Evolutionary conservation across 352 stramenopile species (phyloP).

Genomic region (Globisporangium spiculum): DNA sequence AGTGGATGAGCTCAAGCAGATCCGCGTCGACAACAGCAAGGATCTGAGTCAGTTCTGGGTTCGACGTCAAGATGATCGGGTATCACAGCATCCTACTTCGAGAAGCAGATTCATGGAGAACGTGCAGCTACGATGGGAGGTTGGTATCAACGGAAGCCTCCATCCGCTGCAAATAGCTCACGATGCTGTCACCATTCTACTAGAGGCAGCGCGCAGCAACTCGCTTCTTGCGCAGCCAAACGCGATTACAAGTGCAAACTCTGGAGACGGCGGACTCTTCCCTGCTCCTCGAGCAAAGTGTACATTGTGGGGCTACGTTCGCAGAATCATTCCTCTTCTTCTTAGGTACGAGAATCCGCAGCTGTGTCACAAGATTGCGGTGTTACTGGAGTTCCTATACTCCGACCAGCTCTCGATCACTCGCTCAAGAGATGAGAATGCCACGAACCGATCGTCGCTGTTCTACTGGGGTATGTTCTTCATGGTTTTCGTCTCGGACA

Average conservation of each 20-base stretch:
- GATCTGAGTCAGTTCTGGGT: conserved; percentile 33
- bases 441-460: conserved; percentile 37
- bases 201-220: conserved; percentile 65
- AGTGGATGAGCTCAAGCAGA: conserved; percentile 55
- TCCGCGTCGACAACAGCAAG: conserved; percentile 23
- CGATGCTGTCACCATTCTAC: conserved; percentile 62
- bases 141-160: conserved; percentile 50
- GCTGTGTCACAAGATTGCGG: conserved; percentile 51
- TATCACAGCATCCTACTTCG: conserved; percentile 25
- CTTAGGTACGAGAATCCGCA: conserved; percentile 39
- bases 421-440: conserved; percentile 27
- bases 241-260: conserved; percentile 13
- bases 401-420: conserved; percentile 26
- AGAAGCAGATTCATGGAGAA: conserved; percentile 59
- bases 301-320: conserved; percentile 42
- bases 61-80: conserved; percentile 30
- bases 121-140: conserved; percentile 76
- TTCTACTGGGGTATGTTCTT: conserved; percentile 75
- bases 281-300: conserved; percentile 54
- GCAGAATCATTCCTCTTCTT: conserved; percentile 54
- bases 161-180: conserved; percentile 57
- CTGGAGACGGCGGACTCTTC: conserved; percentile 36
- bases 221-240: conserved; percentile 27
- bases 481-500: conserved; percentile 58
- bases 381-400: conserved; percentile 70